phyloP scores from a whole-genome alignment of 1,284 basidiomycete genomes.

The Abortiporus biennis region DNA sequence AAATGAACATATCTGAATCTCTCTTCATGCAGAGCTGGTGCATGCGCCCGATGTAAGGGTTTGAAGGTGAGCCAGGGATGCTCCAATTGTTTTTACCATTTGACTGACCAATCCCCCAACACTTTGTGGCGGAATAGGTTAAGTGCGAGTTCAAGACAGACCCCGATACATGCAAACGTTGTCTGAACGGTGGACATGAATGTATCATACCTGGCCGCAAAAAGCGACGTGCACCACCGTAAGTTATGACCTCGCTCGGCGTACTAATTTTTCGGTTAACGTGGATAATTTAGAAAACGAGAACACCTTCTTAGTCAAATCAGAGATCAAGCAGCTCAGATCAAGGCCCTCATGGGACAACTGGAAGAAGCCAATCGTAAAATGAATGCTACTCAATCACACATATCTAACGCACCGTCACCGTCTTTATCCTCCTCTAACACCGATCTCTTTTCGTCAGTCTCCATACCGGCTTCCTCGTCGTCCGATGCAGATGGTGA shows the following conservation, averaged over 20 bases:
- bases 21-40: slow-evolving; percentile 29
- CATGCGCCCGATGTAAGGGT: slow-evolving; percentile 67
- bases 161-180: slow-evolving; percentile 65
- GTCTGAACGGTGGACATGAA: slow-evolving; percentile 57
- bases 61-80: slow-evolving; percentile 55
- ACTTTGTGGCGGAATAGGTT: slow-evolving; percentile 33
- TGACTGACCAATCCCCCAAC: too few species aligned
- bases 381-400: slow-evolving; percentile 11
- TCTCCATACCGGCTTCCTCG: slow-evolving; percentile 16
- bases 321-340: slow-evolving; percentile 62
- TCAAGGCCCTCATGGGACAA: slow-evolving; percentile 59
- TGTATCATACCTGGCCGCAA: slow-evolving; percentile 74
- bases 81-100: background rate
- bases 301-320: slow-evolving; percentile 71
- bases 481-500: slow-evolving; percentile 18
- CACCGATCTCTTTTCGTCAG: slow-evolving; percentile 14
- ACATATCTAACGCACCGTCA: slow-evolving; percentile 12
- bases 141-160: slow-evolving; percentile 66
- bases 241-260: slow-evolving; percentile 22
- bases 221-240: slow-evolving; percentile 73
- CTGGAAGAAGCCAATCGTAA: slow-evolving; percentile 39
- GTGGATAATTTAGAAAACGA: slow-evolving; percentile 45
- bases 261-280: background rate
- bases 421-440: slow-evolving; percentile 13
- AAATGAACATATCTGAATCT: too few species aligned